These are phyloP conservation scores for Penicillium mononematosum DNA, from an alignment of 495 filamentous ascomycete species.

Conservation along the genomic window DNA sequence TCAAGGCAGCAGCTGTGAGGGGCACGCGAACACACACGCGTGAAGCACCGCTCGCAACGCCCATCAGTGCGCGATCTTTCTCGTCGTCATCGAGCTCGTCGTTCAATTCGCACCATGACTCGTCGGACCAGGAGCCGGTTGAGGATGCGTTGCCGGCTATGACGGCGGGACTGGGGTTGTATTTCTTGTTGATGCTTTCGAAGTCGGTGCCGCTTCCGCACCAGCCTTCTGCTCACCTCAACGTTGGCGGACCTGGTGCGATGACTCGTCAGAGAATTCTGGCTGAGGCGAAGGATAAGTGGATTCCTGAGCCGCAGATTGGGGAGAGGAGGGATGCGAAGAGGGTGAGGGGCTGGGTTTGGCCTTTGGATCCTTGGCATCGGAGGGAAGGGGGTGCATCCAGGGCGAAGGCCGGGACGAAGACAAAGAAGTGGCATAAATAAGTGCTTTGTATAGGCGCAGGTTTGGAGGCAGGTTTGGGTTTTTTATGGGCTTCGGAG, in stretches of 20 bases:
- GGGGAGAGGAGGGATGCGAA: slow-evolving; percentile 84
- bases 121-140: slow-evolving; percentile 11
- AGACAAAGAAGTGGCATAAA: slow-evolving; percentile 41
- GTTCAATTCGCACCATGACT: slow-evolving; percentile 19
- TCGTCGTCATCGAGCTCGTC: slow-evolving; percentile 23
- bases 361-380: slow-evolving; percentile 70
- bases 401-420: slow-evolving; percentile 22
- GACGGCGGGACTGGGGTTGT: slow-evolving; percentile 68
- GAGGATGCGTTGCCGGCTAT: slow-evolving; percentile 45
- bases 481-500: slow-evolving; percentile 4
- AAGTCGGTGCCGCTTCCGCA: slow-evolving; percentile 66
- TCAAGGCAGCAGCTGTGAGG: slow-evolving; percentile 38
- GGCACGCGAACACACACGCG: neutral
- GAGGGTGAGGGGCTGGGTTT: slow-evolving; percentile 77
- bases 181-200: slow-evolving; percentile 82
- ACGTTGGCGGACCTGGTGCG: slow-evolving; percentile 78
- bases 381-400: slow-evolving; percentile 49
- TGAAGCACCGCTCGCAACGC: slow-evolving; percentile 24
- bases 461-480: slow-evolving; percentile 4
- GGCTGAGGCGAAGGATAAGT: slow-evolving; percentile 64
- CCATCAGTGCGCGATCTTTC: slow-evolving; percentile 27
- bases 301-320: slow-evolving; percentile 83
- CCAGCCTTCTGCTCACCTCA: slow-evolving; percentile 67
- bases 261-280: slow-evolving; percentile 70
- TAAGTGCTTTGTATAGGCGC: slow-evolving; percentile 13